Conservation (phyloP, 306 rosid species). For the Cucurbita moschata region DNA sequence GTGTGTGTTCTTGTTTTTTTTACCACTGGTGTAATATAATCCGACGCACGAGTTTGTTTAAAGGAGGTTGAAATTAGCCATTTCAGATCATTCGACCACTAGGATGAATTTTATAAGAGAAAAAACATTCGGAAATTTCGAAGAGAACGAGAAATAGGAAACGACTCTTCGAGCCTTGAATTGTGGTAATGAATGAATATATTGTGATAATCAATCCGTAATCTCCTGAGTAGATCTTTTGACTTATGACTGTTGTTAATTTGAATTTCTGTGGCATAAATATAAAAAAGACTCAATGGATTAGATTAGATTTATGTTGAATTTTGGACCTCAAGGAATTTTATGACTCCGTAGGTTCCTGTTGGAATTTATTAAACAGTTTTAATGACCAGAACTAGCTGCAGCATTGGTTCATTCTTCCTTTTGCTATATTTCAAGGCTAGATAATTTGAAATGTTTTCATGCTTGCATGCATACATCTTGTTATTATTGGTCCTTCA, state of each 20-base stretch:
- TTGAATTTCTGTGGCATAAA: not conserved
- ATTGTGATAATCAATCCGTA: not conserved
- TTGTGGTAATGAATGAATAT: not conserved
- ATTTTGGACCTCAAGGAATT: not conserved
- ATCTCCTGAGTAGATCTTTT: not conserved
- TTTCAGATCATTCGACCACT: not conserved
- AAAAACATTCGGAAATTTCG: not conserved
- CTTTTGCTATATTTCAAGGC: not conserved
- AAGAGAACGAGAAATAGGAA: not conserved
- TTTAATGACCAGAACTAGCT: not conserved
- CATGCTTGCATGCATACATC: not conserved
- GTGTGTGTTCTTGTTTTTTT: not conserved
- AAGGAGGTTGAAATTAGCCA: not conserved
- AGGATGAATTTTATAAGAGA: too few relatives aligned
- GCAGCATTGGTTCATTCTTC: not conserved
- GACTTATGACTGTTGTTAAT: not conserved
- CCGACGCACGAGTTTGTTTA: not conserved
- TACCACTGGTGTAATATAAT: not conserved
- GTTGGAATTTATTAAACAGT: not conserved
- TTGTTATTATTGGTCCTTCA: not conserved
- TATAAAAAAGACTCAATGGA: not conserved
- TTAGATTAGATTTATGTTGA: not conserved
- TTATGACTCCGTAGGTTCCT: not conserved
- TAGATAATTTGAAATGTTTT: not conserved
- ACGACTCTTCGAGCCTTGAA: not conserved